A percentile compares a stretch with the other conserved stretches of the same genome.
These are phyloP conservation scores for Naganishia kalamii DNA, from an alignment of 768 basidiomycete species.

Conservation along the genomic window DNA sequence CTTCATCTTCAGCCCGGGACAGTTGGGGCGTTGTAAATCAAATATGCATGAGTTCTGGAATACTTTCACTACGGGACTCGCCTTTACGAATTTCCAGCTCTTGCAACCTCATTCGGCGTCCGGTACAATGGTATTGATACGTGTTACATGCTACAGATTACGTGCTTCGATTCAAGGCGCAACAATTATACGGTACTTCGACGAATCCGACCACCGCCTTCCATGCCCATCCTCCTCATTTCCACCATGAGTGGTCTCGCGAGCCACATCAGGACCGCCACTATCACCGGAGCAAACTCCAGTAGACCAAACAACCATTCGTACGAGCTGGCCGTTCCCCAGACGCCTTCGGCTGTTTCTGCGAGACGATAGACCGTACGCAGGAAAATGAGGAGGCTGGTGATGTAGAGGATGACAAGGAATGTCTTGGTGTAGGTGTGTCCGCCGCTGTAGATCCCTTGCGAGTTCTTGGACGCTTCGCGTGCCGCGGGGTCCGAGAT, in stretches of 20 bases:
- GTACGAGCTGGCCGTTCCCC: slow-evolving; percentile 33
- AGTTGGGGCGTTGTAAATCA: too few species aligned
- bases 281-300: slow-evolving; percentile 38
- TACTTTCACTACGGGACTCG: too few species aligned
- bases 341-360: slow-evolving; percentile 45
- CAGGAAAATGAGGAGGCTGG: slow-evolving; percentile 39
- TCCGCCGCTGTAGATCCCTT: not conserved
- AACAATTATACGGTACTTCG: not conserved
- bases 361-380: slow-evolving; percentile 46
- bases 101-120: too few species aligned
- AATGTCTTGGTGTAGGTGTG: slow-evolving; percentile 24
- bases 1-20: too few species aligned
- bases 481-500: not conserved
- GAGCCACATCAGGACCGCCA: slow-evolving; percentile 34
- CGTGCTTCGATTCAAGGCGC: too few species aligned
- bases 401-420: slow-evolving; percentile 32
- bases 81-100: too few species aligned
- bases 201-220: not conserved
- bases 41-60: too few species aligned
- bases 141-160: too few species aligned
- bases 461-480: not conserved
- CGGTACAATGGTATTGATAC: too few species aligned
- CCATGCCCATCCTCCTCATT: slow-evolving; percentile 12
- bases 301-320: slow-evolving; percentile 38
- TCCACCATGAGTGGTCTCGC: slow-evolving; percentile 13